Base-by-base conservation (phyloP, 805 yeast genomes). In the Lipomyces anomalus region DNA sequence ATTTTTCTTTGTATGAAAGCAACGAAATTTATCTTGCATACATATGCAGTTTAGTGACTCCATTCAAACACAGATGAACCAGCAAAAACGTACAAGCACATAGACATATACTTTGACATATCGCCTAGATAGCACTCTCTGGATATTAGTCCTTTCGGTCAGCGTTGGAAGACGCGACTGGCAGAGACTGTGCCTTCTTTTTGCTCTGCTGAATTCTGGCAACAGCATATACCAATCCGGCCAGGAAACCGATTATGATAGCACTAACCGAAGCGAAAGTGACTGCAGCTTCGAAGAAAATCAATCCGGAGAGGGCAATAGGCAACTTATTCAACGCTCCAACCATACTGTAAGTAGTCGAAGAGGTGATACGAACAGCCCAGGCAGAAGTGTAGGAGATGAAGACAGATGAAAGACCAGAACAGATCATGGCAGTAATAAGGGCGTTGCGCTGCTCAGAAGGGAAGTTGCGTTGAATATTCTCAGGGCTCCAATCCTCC, bases 361-460 rank as follows among this genome's bases (percentile, higher is more conserved):
- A 89, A 20, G 97, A 87, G 36, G 98, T 92, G 55, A 92, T 97
- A 73, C 98, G 86, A 56, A 92, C 95, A 78, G 98, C 92, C 98
- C 98, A 92, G 52, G 97, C 98, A 9, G 97, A 88, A 69, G 96
- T 87, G 78, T 92, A 92, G 37, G 97, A 90, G 66, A 92, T 92
- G 72, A 95, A 97, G 43, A 92, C 95, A 26, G 97, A 83, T 37
- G 95, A 82, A 58, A 85, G 78, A 68, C 98, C 98, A 30, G 96
- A 86, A 63, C 90, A 76, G 53, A 92, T 61, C 95, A 92, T 89
- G 59, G 87, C 81, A 37, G 81, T 67, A 53, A 87, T 74, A 47
- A 86, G 76, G 36, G 90, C 75, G 53, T 71, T 67, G 65, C 89
- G 77, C 58, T 76, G 72, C 39, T 70, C 85, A 11, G 73, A 71